phyloP scores from a whole-genome alignment of 148 eudicot species.

The Vaccinium myrtillus region DNA sequence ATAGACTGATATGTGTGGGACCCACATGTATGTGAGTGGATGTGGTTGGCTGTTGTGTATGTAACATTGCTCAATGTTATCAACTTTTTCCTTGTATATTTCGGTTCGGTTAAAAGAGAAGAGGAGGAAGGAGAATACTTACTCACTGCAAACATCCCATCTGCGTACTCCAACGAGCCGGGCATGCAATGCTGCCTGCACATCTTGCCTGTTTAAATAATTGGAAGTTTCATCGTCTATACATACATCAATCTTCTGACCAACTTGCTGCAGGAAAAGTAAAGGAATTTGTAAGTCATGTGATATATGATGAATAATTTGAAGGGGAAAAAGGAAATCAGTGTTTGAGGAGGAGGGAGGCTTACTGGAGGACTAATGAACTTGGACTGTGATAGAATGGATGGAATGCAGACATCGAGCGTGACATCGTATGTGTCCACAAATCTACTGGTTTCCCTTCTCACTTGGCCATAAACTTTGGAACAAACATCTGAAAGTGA shows the following conservation, averaged over 20 bases:
- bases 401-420: conserved; percentile 85
- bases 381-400: conserved; percentile 86
- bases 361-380: conserved; percentile 69
- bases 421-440: conserved; percentile 97
- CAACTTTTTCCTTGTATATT: neutral
- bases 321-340: neutral
- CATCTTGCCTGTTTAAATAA: conserved; percentile 80
- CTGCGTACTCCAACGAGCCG: conserved; percentile 71
- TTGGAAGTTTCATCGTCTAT: conserved; percentile 85
- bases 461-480: conserved; percentile 70
- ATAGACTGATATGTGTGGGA: neutral
- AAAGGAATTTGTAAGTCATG: too few species aligned
- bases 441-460: conserved; percentile 80
- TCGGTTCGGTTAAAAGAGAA: neutral
- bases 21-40: too few species aligned
- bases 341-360: neutral
- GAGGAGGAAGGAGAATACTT: conserved; percentile 12
- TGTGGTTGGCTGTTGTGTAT: too few species aligned
- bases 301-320: neutral
- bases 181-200: conserved; percentile 77
- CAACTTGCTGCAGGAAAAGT: conserved; percentile 43
- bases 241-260: conserved; percentile 80
- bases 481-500: conserved; percentile 73
- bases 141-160: conserved; percentile 91
- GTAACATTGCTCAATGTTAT: too few species aligned